These are phyloP conservation scores for Diaporthe humulicola DNA, from an alignment of 2,329 filamentous ascomycete genomes.

Conservation along the genomic window DNA sequence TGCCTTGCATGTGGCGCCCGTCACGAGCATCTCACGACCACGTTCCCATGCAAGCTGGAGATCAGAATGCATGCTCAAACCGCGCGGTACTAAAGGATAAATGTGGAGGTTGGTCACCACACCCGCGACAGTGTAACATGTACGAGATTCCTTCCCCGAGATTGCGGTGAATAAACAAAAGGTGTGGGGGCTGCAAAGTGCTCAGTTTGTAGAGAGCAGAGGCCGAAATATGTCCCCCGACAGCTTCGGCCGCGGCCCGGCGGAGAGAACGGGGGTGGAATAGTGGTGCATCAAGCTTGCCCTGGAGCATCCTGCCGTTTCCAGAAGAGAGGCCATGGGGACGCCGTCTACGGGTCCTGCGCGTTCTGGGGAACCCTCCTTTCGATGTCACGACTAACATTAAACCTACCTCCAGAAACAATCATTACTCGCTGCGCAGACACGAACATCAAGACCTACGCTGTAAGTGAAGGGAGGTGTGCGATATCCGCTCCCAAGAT, in stretches of 20 bases:
- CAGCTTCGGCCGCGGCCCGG: constrained; percentile 1
- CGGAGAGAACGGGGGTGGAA: neutral
- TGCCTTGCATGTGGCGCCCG: too few relatives aligned
- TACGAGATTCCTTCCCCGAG: neutral
- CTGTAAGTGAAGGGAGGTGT: neutral
- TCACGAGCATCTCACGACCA: neutral
- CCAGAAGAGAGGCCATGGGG: too few relatives aligned
- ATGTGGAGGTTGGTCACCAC: neutral
- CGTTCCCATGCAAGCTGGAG: neutral
- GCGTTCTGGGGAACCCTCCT: too few relatives aligned
- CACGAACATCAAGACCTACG: neutral
- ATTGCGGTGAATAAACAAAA: neutral
- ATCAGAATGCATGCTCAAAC: neutral
- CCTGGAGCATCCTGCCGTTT: neutral
- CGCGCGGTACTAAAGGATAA: too few relatives aligned
- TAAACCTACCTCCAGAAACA: neutral
- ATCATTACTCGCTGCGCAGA: neutral
- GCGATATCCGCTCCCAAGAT: neutral
- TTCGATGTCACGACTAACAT: neutral
- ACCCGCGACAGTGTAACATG: neutral
- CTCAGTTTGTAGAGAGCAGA: neutral
- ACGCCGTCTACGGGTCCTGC: too few relatives aligned
- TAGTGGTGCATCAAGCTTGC: neutral
- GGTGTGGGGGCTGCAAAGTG: neutral
- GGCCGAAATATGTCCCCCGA: neutral